Evolutionary conservation across 2,329 filamentous ascomycete species (phyloP).

Genomic region (Calycina marina): DNA sequence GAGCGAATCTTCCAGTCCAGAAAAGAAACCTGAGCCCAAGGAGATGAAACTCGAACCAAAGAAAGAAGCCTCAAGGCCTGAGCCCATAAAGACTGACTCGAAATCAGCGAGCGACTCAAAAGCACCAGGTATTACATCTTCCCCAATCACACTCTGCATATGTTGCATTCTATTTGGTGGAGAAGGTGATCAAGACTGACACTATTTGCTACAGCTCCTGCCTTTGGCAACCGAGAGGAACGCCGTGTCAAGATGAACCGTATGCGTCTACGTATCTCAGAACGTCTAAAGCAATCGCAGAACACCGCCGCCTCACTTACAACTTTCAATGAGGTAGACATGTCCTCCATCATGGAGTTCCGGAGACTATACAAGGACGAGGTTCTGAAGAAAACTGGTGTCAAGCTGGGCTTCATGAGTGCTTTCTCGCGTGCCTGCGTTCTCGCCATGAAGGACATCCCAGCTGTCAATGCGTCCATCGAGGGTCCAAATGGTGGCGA

Average conservation of each 20-base stretch:
- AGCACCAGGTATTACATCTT: too few relatives aligned
- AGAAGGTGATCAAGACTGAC: too few relatives aligned
- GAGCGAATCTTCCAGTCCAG: slow-evolving; percentile 26
- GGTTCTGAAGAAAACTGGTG: slow-evolving; percentile 83
- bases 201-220: slow-evolving; percentile 23
- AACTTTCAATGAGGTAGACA: slow-evolving; percentile 98
- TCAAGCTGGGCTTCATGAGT: slow-evolving; percentile 99
- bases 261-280: slow-evolving; percentile 93
- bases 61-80: slow-evolving; percentile 24
- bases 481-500: slow-evolving; percentile 91
- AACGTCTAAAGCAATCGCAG: slow-evolving; percentile 97
- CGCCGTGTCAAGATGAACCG: slow-evolving; percentile 98
- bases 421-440: slow-evolving; percentile 85
- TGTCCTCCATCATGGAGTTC: slow-evolving; percentile 96
- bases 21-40: slow-evolving; percentile 20
- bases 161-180: too few relatives aligned
- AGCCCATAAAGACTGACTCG: slow-evolving; percentile 23
- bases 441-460: slow-evolving; percentile 89
- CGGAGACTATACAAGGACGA: slow-evolving; percentile 96
- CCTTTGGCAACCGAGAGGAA: slow-evolving; percentile 68
- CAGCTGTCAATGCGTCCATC: slow-evolving; percentile 89
- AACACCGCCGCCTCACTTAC: slow-evolving; percentile 95
- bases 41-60: slow-evolving; percentile 29
- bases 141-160: neutral
- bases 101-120: slow-evolving; percentile 22